Evolutionary conservation across 768 basidiomycete species (phyloP).

Genomic region (Pisolithus orientalis): DNA sequence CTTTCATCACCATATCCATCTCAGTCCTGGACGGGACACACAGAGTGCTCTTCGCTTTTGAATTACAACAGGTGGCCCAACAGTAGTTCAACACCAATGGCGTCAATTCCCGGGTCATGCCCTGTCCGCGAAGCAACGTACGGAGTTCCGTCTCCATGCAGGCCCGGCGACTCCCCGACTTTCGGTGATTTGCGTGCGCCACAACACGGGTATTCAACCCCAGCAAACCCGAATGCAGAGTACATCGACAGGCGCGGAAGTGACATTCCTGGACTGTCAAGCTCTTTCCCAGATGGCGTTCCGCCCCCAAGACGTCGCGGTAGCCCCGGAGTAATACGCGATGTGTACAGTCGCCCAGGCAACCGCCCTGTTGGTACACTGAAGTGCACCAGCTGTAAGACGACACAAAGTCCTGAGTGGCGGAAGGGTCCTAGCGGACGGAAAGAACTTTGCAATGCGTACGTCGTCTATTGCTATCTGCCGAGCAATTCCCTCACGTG

Average conservation of each 20-base stretch:
- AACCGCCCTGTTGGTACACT: constrained; percentile 69
- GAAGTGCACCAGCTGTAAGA: constrained; percentile 76
- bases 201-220: constrained; percentile 33
- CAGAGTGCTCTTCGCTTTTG: constrained; percentile 25
- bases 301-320: constrained; percentile 53
- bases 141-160: constrained; percentile 25
- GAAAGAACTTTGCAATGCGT: constrained; percentile 93
- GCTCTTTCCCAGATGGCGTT: constrained; percentile 37
- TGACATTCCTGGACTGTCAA: constrained; percentile 23
- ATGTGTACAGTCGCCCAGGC: constrained; percentile 36
- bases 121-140: constrained; percentile 26
- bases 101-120: constrained; percentile 19
- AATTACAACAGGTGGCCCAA: constrained; percentile 26
- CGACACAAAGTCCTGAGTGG: constrained; percentile 83
- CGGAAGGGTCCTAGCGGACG: constrained; percentile 86
- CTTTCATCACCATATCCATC: constrained; percentile 22
- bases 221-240: constrained; percentile 30
- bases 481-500: constrained; percentile 15
- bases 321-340: constrained; percentile 46
- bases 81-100: constrained; percentile 22
- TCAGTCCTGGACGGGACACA: constrained; percentile 19
- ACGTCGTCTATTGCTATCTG: constrained; percentile 32
- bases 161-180: constrained; percentile 32
- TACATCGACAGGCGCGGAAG: constrained; percentile 32
- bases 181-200: constrained; percentile 22